Conservation (phyloP, 371 early-diverging fungal genomes). For the Syncephalis plumigaleata region DNA sequence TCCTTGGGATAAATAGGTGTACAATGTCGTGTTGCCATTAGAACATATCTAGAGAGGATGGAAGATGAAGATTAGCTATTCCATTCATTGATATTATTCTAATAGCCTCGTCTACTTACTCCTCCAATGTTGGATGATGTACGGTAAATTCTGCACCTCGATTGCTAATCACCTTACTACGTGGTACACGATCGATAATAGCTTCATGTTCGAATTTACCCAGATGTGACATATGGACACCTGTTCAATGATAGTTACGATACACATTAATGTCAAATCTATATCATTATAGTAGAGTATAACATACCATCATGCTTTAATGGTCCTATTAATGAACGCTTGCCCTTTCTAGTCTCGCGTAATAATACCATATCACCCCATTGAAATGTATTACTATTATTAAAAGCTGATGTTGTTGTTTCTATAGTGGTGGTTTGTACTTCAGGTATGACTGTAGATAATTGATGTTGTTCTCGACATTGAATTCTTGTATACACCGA, state of each 20-base stretch:
- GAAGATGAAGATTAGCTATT: too few relatives aligned
- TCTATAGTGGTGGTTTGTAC: background rate
- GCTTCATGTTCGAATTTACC: constrained; percentile 26
- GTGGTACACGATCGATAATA: constrained; percentile 26
- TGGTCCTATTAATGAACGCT: constrained; percentile 22
- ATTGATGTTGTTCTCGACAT: background rate
- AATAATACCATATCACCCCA: constrained; percentile 10
- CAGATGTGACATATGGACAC: constrained; percentile 11
- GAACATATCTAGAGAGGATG: constrained; percentile 30
- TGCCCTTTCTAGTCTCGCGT: constrained; percentile 16
- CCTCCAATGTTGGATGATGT: constrained; percentile 52
- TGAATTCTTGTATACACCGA: background rate
- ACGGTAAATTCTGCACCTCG: constrained; percentile 30
- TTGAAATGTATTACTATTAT: background rate
- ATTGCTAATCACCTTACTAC: constrained; percentile 22
- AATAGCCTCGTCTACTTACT: constrained; percentile 25
- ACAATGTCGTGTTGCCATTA: constrained; percentile 33
- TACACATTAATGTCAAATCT: too few relatives aligned
- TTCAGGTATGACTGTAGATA: background rate
- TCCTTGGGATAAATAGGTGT: constrained; percentile 66
- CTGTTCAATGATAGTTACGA: background rate
- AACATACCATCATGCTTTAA: constrained; percentile 11
- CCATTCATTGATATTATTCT: background rate
- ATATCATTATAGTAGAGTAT: too few relatives aligned
- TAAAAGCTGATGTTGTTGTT: background rate